Base-by-base conservation (phyloP, 768 basidiomycete species). In the Mrakia hoshinonis region DNA sequence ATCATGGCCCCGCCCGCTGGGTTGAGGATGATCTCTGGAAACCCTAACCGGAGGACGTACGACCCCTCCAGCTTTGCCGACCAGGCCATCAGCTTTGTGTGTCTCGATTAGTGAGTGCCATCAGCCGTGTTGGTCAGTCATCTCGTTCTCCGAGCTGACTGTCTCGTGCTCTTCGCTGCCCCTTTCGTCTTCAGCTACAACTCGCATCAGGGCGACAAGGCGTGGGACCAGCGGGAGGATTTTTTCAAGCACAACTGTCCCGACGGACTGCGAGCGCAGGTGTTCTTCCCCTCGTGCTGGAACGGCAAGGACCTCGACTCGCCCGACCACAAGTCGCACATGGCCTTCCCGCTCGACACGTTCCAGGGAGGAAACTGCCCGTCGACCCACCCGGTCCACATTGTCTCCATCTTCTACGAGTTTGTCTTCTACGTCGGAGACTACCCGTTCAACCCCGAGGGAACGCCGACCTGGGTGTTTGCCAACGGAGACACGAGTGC, bases 1-100 rank as follows among this genome's bases (percentile, higher is more conserved):
- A 76, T 81, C 48, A 52, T 67, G 15, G 80, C 80, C 1, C 81
- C 80, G 75, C 81, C 81, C 0, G 75, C 77, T 22, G 81, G 81
- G 13, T 77, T 81, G 31, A 73, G 77, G 48, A 82, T 82, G 81
- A 47, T 82, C 46, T 73, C 75, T 12, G 82, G 72, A 26, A 77
- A 81, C 74, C 81, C 82, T 1, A 80, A 80, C 38, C 77, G 84
- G 51, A 81, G 85, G 55, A 81, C 82, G 29, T 85, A 84, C 77
- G 80, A 86, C 72, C 63, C 81, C 12, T 81, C 73, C 79, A 73
- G 70, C 76, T 79, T 68, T 69, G 85, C 54, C 81, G 84, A 36
- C 22, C 80, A 34, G 75, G 78, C 69, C 1, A 69, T 54, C 84
- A 85, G 77, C 81, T 85, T 47, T 68, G 78, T 82, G 31, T 84